Evolutionary conservation across 805 yeast genomes (phyloP).

Genomic region (Wickerhamiella shivajii): DNA sequence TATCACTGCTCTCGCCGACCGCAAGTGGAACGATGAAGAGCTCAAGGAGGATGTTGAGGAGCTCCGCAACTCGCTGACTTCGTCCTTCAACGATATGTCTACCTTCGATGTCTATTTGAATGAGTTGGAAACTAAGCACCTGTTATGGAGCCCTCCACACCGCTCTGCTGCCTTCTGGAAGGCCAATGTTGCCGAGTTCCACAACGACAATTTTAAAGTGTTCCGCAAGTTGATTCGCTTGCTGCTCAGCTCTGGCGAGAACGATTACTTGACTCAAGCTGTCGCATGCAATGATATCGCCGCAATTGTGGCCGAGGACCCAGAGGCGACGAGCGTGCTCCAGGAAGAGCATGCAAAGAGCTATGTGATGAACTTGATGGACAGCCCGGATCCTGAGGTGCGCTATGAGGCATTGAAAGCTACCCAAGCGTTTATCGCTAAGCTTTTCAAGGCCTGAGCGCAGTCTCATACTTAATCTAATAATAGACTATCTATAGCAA

Average conservation of each 20-base stretch:
- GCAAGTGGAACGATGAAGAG: conserved; percentile 94
- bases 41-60: conserved; percentile 53
- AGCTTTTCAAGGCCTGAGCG: conserved; percentile 34
- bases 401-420: conserved; percentile 91
- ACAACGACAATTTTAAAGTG: conserved; percentile 59
- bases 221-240: conserved; percentile 43
- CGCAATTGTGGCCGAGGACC: conserved; percentile 43
- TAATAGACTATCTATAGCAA: too few relatives aligned
- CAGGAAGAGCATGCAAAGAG: conserved; percentile 51
- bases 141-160: conserved; percentile 89
- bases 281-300: conserved; percentile 57
- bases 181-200: conserved; percentile 63
- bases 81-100: conserved; percentile 63
- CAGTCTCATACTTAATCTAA: too few relatives aligned
- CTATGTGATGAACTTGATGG: conserved; percentile 72
- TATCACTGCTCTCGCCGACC: conserved; percentile 53
- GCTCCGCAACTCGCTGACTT: conserved; percentile 47
- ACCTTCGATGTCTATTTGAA: conserved; percentile 85
- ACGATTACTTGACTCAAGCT: conserved; percentile 30
- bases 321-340: conserved; percentile 44
- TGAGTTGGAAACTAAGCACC: conserved; percentile 63
- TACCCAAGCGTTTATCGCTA: conserved; percentile 85
- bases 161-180: conserved; percentile 79
- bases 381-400: conserved; percentile 67
- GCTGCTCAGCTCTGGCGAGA: conserved; percentile 21